Evolutionary conservation across 345 rosid genomes (phyloP).

Genomic region (Acer campestre): DNA sequence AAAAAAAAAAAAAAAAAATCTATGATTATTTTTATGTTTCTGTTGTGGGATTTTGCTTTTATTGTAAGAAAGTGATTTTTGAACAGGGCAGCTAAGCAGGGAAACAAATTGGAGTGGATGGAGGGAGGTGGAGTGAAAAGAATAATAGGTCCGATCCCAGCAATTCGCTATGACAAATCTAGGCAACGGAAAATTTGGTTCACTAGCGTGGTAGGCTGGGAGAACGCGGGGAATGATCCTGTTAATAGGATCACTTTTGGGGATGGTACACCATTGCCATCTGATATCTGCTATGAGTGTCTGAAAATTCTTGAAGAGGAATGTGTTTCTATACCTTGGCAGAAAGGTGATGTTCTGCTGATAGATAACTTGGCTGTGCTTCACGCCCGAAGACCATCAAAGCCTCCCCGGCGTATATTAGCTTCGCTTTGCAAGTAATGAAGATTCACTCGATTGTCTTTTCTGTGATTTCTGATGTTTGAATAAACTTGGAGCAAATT

Average conservation of each 20-base stretch:
- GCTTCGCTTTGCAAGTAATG: slow-evolving; percentile 82
- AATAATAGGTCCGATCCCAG: slow-evolving; percentile 84
- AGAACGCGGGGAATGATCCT: slow-evolving; percentile 72
- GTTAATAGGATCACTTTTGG: slow-evolving; percentile 70
- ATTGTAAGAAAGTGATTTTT: background rate
- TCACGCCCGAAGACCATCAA: slow-evolving; percentile 68
- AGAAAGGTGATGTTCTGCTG: slow-evolving; percentile 75
- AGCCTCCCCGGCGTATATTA: slow-evolving; percentile 71
- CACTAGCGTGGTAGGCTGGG: slow-evolving; percentile 92
- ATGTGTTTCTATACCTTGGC: slow-evolving; percentile 78
- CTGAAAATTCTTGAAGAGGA: slow-evolving; percentile 76
- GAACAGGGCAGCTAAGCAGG: slow-evolving; percentile 73
- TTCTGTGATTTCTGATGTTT: background rate
- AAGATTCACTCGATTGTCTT: background rate
- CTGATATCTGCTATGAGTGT: slow-evolving; percentile 58
- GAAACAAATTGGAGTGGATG: slow-evolving; percentile 84
- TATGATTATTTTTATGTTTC: no score
- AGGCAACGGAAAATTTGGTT: slow-evolving; percentile 85
- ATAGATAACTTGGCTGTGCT: slow-evolving; percentile 86
- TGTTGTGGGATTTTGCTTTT: background rate
- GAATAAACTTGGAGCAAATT: no score
- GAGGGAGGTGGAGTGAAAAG: slow-evolving; percentile 73
- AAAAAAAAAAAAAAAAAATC: no score
- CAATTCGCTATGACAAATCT: slow-evolving; percentile 54
- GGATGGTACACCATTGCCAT: slow-evolving; percentile 66